Base-by-base conservation (phyloP, 176 grass and related monocot genomes). In the Neostapfia colusana region DNA sequence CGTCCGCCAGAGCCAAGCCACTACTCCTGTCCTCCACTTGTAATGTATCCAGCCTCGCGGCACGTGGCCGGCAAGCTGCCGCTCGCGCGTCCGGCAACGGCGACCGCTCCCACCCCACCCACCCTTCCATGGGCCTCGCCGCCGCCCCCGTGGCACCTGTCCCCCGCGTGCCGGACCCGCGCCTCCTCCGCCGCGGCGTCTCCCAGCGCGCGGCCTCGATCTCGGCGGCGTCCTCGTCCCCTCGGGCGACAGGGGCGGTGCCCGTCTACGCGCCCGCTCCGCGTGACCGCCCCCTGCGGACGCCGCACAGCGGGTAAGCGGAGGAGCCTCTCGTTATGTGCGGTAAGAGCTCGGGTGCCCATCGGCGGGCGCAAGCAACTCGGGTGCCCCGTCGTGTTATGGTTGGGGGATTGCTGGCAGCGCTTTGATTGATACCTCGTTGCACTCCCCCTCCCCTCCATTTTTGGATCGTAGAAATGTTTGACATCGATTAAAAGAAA, bases 251-350 rank as follows among this genome's bases (percentile, higher is more conserved):
- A 10, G 51, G 82, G 17, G 79, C 61, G 61, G 50, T 77, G 67
- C 89, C 91, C 36, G 77, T 92, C 46, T 93, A 97, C 79, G 75
- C 37, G 16, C 89, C 89, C 67, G 93, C 84, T 21, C 89, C 89
- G 50, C 74, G 71, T 50, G 89, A 90, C 74, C 84, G 95, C 64
- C 67, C 83, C 44, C 95, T 93, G 48, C 81, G 91, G 75, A 97
- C 95, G 73, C 95, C 95, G 50, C 95, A 97, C 39, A 93, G 89
- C 85, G 91, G 95, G 95, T 97, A 84, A 41, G 48, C 67, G 16
- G 23, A 58, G 26, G 21, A 13, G 17, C 55, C 17, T 58, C 55
- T 26, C 1, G 3, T 58, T 58, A 58, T 23, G 9, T 12, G 50
- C 18, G 18, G 6, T n/a, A 11, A 46, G 10, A 12, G 44, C 12